Percentiles rank a stretch among this genome's conserved stretches.
Evolutionary conservation across 441 rosid species (phyloP).

Genomic region (Euphorbia schlechtendalii): DNA sequence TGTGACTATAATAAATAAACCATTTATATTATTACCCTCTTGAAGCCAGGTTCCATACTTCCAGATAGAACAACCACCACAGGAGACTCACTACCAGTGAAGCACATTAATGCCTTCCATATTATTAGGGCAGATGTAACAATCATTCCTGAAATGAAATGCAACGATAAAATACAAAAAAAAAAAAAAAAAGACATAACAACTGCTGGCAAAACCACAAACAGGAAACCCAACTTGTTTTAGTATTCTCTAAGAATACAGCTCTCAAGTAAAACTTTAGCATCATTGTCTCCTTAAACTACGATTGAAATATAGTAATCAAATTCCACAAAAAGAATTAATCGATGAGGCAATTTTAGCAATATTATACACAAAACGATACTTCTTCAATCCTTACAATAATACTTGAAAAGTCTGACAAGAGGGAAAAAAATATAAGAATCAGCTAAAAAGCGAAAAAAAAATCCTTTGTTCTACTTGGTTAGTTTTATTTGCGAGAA

Average conservation of each 20-base stretch:
- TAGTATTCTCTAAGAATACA: not conserved
- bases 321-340: not conserved
- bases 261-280: not conserved
- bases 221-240: too few relatives aligned
- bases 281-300: not conserved
- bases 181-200: too few relatives aligned
- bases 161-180: too few relatives aligned
- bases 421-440: not conserved
- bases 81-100: slow-evolving; percentile 90
- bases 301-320: not conserved
- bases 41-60: slow-evolving; percentile 99
- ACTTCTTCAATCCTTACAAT: not conserved
- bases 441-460: not conserved
- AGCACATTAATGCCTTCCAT: slow-evolving; percentile 92
- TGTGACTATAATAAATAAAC: not conserved
- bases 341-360: not conserved
- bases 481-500: too few relatives aligned
- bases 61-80: slow-evolving; percentile 90
- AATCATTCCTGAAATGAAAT: slow-evolving; percentile 84
- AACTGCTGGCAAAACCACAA: not conserved
- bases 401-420: not conserved
- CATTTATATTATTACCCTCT: slow-evolving; percentile 49
- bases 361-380: not conserved
- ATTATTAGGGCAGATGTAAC: slow-evolving; percentile 86
- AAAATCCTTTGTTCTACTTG: too few relatives aligned